Evolutionary conservation across 176 grass and related monocot species (phyloP), one percentile per base, ranked within the genome.

Genomic region (Oryza australiensis): DNA sequence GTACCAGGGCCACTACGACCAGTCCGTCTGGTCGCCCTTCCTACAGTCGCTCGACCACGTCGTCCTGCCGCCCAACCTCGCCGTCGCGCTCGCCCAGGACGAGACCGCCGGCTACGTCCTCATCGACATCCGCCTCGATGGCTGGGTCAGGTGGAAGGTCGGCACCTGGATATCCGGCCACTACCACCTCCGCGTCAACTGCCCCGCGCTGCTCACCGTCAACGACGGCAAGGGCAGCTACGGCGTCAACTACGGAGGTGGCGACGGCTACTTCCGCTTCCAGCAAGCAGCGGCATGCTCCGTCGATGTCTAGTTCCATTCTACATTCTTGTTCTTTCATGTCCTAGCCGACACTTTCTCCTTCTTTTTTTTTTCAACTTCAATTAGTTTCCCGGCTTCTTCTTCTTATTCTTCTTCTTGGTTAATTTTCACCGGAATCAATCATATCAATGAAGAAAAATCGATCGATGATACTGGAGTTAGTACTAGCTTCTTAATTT

Each of bases 121-220:
- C n/a, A 11, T 97, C 70, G 65, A 92, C 68, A 49, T 97, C 32
- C 68, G 72, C 26, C 73, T 94, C 18, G 77, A 92, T 4, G 94
- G 94, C 0, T 68, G 5, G 45, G 18, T 97, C 0, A 15, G 89
- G 0, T 97, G 94, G 94, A 97, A 94, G 82, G 90, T 94, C 7
- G 92, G 92, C 12, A 43, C 88, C 0, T 97, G 92, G 94, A 94
- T 88, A 75, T 97, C 92, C 28, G 75, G 86, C 5, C 26, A 57
- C 42, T 90, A 94, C 64, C 89, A 89, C 15, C 88, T 97, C 16
- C 53, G 57, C 6, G 92, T 89, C 33, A 92, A 83, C 45, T 97
- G 94, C 74, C 92, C 92, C 3, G 94, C 87, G 1, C 87, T 94
- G 43, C 62, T 97, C 72, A 76, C 83, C 16, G 78, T 94, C 12